Evolutionary conservation across 139 green algal genomes (phyloP), one percentile per base, ranked within the genome.

Genomic region (Mychonastes homosphaera): DNA sequence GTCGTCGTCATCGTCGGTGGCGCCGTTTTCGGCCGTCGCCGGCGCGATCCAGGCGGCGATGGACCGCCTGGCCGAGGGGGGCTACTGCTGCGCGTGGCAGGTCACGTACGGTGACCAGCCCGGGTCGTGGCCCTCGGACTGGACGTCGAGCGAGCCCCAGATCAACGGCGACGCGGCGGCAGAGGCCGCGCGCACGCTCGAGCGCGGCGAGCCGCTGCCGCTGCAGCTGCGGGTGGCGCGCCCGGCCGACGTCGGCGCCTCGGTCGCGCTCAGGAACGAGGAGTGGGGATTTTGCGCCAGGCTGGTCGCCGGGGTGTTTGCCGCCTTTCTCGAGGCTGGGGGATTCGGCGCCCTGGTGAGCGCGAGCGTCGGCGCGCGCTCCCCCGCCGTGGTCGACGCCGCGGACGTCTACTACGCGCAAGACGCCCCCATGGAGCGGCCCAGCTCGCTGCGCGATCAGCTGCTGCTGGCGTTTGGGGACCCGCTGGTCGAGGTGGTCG

Each of bases 381-480:
- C 41, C 6, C 41, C 41, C 41, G 8, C 8, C 41, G 8, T 6
- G 19, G 19, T 6, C 21, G 23, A 6, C 13, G 13, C 21, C n/a
- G 6, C 68, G n/a, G n/a, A 76, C 64, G 77, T 82, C 41, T 28
- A 52, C 13, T 84, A n/a, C n/a, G n/a, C n/a, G n/a, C n/a, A n/a
- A n/a, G n/a, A n/a, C n/a, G n/a, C n/a, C n/a, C n/a, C n/a, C n/a
- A n/a, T n/a, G 77, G 77, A 16, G 46, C 29, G 67, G 67, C 1
- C 73, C 0, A 58, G 9, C 15, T 48, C 43, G 3, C 15, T 67
- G 32, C 27, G 32, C 6, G 67, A 72, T 30, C 61, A 58, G 67
- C n/a, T 84, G 48, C 56, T 82, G 64, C 56, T 84, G 58, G 36
- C 74, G 16, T 40, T 84, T 23, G 73, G 77, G n/a, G 73, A 81